phyloP scores from a whole-genome alignment of 148 eudicot genomes.

The Silene latifolia region DNA sequence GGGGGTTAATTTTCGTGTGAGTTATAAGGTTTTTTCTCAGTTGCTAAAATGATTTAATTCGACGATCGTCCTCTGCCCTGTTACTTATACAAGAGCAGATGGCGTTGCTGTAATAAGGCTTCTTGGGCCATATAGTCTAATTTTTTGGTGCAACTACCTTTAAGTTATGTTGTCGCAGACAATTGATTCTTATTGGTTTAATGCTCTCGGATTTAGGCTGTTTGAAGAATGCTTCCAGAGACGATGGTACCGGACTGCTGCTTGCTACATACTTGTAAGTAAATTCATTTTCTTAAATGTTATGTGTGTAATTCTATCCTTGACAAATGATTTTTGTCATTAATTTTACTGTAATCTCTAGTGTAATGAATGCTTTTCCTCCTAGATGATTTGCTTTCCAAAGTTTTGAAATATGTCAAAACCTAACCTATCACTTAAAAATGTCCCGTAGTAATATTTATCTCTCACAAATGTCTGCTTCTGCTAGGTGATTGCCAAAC shows the following conservation, averaged over 20 bases:
- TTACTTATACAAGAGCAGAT: background rate
- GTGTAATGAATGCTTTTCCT: background rate
- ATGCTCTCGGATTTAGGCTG: constrained; percentile 44
- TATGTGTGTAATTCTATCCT: background rate
- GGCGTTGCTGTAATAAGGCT: background rate
- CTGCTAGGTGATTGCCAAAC: constrained; percentile 87
- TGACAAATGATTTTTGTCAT: background rate
- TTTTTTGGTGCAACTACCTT: background rate
- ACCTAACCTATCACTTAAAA: background rate
- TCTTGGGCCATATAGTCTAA: constrained; percentile 5
- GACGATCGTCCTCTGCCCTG: background rate
- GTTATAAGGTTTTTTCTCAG: background rate
- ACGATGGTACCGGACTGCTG: constrained; percentile 97
- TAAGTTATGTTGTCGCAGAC: constrained; percentile 4
- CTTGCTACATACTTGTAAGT: constrained; percentile 94
- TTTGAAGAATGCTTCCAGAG: constrained; percentile 96
- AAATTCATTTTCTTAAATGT: constrained; percentile 9
- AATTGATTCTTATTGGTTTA: background rate
- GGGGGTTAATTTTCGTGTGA: background rate
- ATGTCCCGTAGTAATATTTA: background rate
- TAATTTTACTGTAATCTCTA: background rate
- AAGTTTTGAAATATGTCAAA: background rate
- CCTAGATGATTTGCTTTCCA: background rate
- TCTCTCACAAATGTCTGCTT: constrained; percentile 10
- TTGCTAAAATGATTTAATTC: background rate